Evolutionary conservation across 169 alveolate genomes (phyloP).

Genomic region (Amoebophrya sp.): DNA sequence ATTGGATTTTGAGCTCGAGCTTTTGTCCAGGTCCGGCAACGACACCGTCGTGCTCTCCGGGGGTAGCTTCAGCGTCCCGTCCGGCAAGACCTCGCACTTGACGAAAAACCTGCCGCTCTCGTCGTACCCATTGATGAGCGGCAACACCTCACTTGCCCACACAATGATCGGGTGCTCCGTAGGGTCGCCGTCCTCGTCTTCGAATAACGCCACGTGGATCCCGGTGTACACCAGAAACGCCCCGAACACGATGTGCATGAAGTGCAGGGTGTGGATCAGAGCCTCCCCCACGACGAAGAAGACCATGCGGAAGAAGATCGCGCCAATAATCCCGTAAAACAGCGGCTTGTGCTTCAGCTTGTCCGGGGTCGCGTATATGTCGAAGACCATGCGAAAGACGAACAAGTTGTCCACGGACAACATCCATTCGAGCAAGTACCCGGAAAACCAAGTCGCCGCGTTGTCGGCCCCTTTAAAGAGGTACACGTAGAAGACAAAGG

Average conservation of each 20-base stretch:
- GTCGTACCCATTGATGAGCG: not conserved
- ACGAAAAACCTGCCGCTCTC: not conserved
- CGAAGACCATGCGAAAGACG: slow-evolving; percentile 3
- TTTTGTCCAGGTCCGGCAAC: too few relatives aligned
- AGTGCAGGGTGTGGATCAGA: not conserved
- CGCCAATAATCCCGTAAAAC: not conserved
- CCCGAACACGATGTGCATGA: not conserved
- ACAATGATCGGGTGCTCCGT: not conserved
- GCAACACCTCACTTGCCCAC: not conserved
- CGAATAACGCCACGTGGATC: not conserved
- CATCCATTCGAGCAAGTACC: slow-evolving; percentile 7
- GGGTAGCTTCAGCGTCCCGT: not conserved
- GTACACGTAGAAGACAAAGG: not conserved
- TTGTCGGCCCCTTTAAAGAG: not conserved
- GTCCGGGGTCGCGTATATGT: not conserved
- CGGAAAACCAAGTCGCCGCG: not conserved
- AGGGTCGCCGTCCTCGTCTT: not conserved
- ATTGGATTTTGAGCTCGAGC: too few relatives aligned
- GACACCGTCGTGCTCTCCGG: not conserved
- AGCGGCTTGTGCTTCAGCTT: slow-evolving; percentile 14
- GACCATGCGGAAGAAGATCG: not conserved
- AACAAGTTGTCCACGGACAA: not conserved
- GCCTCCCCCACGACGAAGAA: slow-evolving; percentile 13
- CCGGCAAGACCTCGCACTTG: not conserved
- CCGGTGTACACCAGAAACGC: not conserved